Evolutionary conservation across 176 grass and related monocot species (phyloP).

Genomic region (sorghum (Sorghum bicolor)): Sorghum_bicolor_NCBIv3 NC_012873.2:5477001-5477500

Average conservation of each 20-base stretch:
- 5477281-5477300: conserved; percentile 78
- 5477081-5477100: not conserved
- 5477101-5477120: not conserved
- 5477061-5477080: not conserved
- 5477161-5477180: not conserved
- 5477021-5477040: not conserved
- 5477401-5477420: conserved; percentile 85
- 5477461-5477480: conserved; percentile 96
- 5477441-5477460: conserved; percentile 86
- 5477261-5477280: conserved; percentile 19
- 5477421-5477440: conserved; percentile 94
- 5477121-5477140: not conserved
- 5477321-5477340: conserved; percentile 99
- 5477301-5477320: conserved; percentile 94
- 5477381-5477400: conserved; percentile 78
- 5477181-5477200: not conserved
- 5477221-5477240: not conserved
- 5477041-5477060: not conserved
- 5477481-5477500: conserved; percentile 21
- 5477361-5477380: conserved; percentile 79
- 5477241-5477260: not conserved
- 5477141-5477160: not conserved
- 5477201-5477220: not conserved
- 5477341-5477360: conserved; percentile 78
- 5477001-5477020: not conserved